Conservation (phyloP, 2,329 filamentous ascomycete species). For the Alternaria rosae region DNA sequence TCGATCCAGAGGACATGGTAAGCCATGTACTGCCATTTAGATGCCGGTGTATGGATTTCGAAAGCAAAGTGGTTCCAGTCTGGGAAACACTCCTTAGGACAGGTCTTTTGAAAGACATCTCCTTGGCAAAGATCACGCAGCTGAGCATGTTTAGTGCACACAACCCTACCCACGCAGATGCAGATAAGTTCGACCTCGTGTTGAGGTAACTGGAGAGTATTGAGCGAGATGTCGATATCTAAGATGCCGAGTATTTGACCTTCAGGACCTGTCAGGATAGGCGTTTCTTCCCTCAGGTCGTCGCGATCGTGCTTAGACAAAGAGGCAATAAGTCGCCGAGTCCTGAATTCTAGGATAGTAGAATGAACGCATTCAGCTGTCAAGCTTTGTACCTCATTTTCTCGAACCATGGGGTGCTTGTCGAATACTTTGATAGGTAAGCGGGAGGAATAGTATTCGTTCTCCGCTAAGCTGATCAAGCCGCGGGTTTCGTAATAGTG, state of each 20-base stretch:
- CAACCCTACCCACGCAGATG: not conserved
- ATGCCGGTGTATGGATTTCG: not conserved
- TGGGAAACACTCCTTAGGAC: not conserved
- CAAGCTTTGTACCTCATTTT: not conserved
- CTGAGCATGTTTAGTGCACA: not conserved
- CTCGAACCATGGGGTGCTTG: not conserved
- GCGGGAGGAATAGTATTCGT: rapidly evolving
- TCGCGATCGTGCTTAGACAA: not conserved
- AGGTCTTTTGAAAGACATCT: rapidly evolving
- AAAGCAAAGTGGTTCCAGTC: no score
- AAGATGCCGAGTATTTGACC: not conserved
- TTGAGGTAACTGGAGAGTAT: not conserved
- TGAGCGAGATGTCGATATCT: not conserved
- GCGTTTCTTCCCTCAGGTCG: rapidly evolving
- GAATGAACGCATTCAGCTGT: not conserved
- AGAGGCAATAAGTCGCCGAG: not conserved
- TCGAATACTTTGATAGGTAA: not conserved
- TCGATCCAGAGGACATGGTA: conserved; percentile 25
- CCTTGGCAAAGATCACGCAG: rapidly evolving
- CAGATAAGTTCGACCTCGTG: not conserved
- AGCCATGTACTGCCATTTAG: conserved; percentile 6
- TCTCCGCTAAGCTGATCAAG: not conserved
- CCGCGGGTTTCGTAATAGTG: not conserved
- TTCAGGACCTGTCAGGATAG: not conserved
- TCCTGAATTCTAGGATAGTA: not conserved